A percentile compares a stretch with the other conserved stretches of the same genome.
These are phyloP conservation scores for Saccharomycopsis amapae DNA, from an alignment of 805 yeast genomes.

Conservation along the genomic window DNA sequence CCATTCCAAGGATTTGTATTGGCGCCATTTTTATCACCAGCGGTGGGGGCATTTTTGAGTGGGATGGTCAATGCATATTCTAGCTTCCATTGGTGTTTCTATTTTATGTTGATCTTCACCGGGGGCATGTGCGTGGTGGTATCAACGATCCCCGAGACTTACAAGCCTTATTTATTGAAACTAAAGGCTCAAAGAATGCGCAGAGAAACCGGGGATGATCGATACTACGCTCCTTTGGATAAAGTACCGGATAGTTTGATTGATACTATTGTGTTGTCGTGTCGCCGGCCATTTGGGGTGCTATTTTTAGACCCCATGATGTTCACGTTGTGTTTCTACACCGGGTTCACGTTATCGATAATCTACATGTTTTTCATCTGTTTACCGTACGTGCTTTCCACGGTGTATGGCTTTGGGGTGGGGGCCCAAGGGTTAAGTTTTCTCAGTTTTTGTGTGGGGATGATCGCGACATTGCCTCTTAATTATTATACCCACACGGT, in stretches of 20 bases:
- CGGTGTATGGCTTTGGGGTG: slow-evolving; percentile 37
- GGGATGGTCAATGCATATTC: slow-evolving; percentile 48
- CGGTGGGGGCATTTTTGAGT: slow-evolving; percentile 50
- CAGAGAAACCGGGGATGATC: slow-evolving; percentile 46
- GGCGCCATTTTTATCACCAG: slow-evolving; percentile 51
- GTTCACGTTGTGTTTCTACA: slow-evolving; percentile 50
- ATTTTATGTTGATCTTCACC: slow-evolving; percentile 47
- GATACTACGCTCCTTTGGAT: slow-evolving; percentile 55
- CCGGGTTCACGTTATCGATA: slow-evolving; percentile 63
- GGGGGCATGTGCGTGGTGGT: slow-evolving; percentile 41
- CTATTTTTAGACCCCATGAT: slow-evolving; percentile 53
- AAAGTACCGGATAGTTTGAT: slow-evolving; percentile 36
- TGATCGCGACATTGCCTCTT: slow-evolving; percentile 40
- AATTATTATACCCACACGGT: slow-evolving; percentile 37
- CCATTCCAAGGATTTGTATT: slow-evolving; percentile 51
- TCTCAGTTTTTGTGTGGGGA: slow-evolving; percentile 50
- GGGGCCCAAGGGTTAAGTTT: slow-evolving; percentile 55
- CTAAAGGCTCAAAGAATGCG: slow-evolving; percentile 43
- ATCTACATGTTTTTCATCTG: slow-evolving; percentile 57
- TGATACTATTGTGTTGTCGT: slow-evolving; percentile 35
- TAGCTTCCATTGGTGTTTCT: slow-evolving; percentile 61
- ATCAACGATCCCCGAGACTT: slow-evolving; percentile 48
- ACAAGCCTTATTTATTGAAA: slow-evolving; percentile 45
- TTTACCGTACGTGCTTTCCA: slow-evolving; percentile 48
- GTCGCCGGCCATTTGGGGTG: slow-evolving; percentile 48